Base-by-base conservation (phyloP, 495 filamentous ascomycete genomes). In the Neurospora sp. region DNA sequence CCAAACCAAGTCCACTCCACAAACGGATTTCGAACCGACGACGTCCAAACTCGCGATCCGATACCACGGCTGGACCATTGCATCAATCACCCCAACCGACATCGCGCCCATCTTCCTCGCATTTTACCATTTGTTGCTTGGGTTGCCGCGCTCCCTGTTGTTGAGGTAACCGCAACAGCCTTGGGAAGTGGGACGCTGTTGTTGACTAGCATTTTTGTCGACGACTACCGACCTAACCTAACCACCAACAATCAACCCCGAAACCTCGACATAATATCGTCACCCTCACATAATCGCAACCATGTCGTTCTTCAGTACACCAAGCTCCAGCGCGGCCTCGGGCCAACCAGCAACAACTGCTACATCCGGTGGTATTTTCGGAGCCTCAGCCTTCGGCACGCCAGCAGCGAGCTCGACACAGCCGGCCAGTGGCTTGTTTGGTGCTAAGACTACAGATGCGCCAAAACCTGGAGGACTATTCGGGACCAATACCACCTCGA, bases 381-480 rank as follows among this genome's bases (percentile, higher is more conserved):
- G 83, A 35, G 42, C 53, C 8, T 71, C 76, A 31, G 14, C 53
- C 69, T 84, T 85, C 72, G 79, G 79, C 41, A 79, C 76, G 70
- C 39, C 77, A 61, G 75, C 78, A 12, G 61, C 75, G 44, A 80
- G 73, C 70, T 71, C 81, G 75, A 77, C 75, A 69, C 75, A 79
- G 39, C 70, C 74, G 20, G 73, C 81, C 37, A 78, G 81, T 35
- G 76, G 82, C 27, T 42, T 87, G n/a, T 91, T 91, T 80, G 87
- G 87, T 8, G 69, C 73, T 59, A 68, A 81, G 10, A 78, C 80
- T 38, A 77, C 78, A 53, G 72, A 48, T 40, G 76, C 77, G 22
- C 78, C 79, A 71, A 79, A 79, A 31, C 71, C 73, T 16, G 70
- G 53, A 37, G 53, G 27, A 68, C 74, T 70, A 42, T 84, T 85